Conservation (phyloP, 1,284 basidiomycete species). For the Puccinia horiana region DNA sequence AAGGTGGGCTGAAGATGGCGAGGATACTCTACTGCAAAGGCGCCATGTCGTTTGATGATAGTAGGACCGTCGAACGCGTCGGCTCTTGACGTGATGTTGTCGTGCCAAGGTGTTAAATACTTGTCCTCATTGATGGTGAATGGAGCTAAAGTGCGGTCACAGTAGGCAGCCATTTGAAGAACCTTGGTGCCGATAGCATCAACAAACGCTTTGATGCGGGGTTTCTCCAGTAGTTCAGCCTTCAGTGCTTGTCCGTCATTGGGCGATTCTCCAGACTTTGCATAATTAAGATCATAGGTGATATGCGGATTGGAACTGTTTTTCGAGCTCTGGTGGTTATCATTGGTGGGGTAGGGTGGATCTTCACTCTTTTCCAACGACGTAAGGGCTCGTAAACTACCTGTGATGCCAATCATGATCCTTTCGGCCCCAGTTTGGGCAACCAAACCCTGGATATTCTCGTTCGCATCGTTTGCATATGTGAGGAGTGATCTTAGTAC, state of each 20-base stretch:
- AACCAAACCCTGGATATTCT: constrained; percentile 29
- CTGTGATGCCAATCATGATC: constrained; percentile 45
- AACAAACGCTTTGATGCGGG: constrained; percentile 48
- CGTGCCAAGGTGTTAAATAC: constrained; percentile 43
- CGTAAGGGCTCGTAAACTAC: constrained; percentile 46
- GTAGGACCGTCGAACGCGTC: constrained; percentile 35
- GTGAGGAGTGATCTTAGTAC: constrained; percentile 62
- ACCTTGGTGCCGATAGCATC: constrained; percentile 48
- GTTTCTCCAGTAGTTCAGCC: constrained; percentile 38
- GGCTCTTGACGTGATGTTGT: constrained; percentile 21
- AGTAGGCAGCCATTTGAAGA: constrained; percentile 48
- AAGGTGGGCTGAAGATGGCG: constrained; percentile 68
- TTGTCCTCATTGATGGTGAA: constrained; percentile 43
- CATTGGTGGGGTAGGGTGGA: constrained; percentile 36
- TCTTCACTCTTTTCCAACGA: constrained; percentile 45
- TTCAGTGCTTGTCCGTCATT: constrained; percentile 43
- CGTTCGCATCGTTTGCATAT: constrained; percentile 27
- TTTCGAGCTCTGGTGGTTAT: constrained; percentile 19
- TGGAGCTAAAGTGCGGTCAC: constrained; percentile 43
- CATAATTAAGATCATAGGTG: constrained; percentile 13
- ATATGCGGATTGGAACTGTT: constrained; percentile 4
- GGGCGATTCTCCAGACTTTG: not conserved
- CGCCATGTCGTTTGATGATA: constrained; percentile 61
- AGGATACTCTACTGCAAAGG: constrained; percentile 73
- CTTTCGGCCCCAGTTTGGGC: constrained; percentile 48